Evolutionary conservation across 2,329 filamentous ascomycete species (phyloP).

Genomic region (Cordyceps javanica): DNA sequence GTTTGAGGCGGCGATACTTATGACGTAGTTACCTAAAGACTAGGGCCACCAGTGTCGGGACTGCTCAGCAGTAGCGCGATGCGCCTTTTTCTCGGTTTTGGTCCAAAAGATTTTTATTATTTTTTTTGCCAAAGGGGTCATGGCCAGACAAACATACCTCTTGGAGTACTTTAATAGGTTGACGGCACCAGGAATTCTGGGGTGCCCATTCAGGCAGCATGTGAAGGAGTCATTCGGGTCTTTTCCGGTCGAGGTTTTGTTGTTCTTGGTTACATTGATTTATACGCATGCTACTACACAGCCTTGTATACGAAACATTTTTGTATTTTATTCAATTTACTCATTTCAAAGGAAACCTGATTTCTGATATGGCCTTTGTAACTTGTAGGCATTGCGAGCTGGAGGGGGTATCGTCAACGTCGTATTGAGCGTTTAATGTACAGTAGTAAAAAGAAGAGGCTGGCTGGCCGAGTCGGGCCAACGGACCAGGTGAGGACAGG

Average conservation of each 20-base stretch:
- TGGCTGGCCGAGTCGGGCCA: background rate
- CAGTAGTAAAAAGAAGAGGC: background rate
- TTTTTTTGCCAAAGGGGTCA: background rate
- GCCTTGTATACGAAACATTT: constrained; percentile 3
- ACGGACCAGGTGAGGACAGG: background rate
- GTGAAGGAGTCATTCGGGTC: constrained; percentile 23
- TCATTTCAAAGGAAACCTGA: background rate
- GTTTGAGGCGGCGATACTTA: background rate
- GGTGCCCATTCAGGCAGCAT: constrained; percentile 22
- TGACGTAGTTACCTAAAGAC: constrained; percentile 1
- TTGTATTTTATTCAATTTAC: background rate
- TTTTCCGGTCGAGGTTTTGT: constrained; percentile 7
- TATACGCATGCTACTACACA: constrained; percentile 6
- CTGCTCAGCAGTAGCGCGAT: background rate
- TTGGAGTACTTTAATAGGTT: constrained; percentile 9
- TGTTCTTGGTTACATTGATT: constrained; percentile 9
- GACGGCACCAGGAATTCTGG: constrained; percentile 3
- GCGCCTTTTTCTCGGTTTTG: background rate
- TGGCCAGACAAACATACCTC: background rate
- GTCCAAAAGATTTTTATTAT: background rate
- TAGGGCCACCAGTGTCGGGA: background rate
- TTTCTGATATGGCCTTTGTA: background rate
- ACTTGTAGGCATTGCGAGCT: background rate
- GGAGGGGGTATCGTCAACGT: constrained; percentile 10
- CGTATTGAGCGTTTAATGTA: constrained; percentile 13